These are phyloP conservation scores for Dactylella cylindrospora DNA, from an alignment of 2,329 filamentous ascomycete species.

Conservation along the genomic window DNA sequence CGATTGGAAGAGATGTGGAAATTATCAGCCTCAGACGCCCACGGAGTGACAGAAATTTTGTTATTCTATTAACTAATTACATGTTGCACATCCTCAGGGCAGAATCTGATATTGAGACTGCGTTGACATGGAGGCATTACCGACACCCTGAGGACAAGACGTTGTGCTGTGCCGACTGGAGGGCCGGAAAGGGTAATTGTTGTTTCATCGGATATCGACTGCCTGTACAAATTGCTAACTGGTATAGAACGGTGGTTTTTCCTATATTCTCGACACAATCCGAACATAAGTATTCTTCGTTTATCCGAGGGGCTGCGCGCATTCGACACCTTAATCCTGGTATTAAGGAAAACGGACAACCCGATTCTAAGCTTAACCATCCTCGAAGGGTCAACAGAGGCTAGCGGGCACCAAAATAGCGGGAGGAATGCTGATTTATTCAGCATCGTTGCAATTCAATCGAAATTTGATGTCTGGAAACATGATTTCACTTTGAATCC, in stretches of 20 bases:
- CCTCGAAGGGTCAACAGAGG: constrained; percentile 25
- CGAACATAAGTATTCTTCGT: constrained; percentile 20
- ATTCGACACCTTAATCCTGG: constrained; percentile 17
- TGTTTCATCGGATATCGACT: background rate
- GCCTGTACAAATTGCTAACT: background rate
- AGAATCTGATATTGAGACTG: background rate
- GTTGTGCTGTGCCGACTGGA: constrained; percentile 4
- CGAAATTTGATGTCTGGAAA: constrained; percentile 27
- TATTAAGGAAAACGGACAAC: constrained; percentile 1
- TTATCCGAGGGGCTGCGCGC: background rate
- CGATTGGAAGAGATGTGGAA: background rate
- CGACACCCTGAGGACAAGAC: constrained; percentile 30
- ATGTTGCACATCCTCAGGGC: constrained; percentile 16
- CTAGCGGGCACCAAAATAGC: background rate
- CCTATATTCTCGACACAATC: constrained; percentile 29
- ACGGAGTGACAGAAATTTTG: background rate
- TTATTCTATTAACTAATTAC: constrained; percentile 34
- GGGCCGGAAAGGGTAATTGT: constrained; percentile 16
- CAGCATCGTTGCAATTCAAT: constrained; percentile 9
- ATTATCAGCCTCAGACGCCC: constrained; percentile 8
- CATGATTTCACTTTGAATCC: constrained; percentile 31
- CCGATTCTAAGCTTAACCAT: constrained; percentile 13
- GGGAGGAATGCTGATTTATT: constrained; percentile 13
- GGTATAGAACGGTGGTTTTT: constrained; percentile 11
- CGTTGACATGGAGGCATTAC: constrained; percentile 26